Evolutionary conservation across 169 alveolate genomes (phyloP), one percentile per base, ranked within the genome.

Genomic region (Plasmodium cynomolgi): DNA sequence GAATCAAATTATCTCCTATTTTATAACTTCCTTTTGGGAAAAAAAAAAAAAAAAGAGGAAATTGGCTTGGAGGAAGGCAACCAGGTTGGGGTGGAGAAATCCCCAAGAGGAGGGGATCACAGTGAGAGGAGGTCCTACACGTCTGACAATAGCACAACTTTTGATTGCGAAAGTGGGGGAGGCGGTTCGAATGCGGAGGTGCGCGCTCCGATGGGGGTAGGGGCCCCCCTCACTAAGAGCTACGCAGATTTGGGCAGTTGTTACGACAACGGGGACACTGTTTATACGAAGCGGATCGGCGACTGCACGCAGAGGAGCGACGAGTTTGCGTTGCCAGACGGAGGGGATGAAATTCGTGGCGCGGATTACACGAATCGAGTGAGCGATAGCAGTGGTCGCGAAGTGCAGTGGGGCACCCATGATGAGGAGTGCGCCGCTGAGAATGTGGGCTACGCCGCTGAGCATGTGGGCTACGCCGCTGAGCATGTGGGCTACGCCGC

Each of bases 21-120:
- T 88, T 88, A 88, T 39, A 54, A 68, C 31, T 58, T 88, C 4
- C 26, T 80, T 62, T 88, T 71, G 34, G 94, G 94, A 56, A 88
- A 56, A 75, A 54, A 79, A 20, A 47, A 74, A 81, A 33, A 50
- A 41, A 72, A 81, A 41, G 56, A 20, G 4, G 37, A 41, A 41
- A 81, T 26, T 4, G 54, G 1, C 37, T 8, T 17, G 0, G 15
- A 68, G 77, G 37, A 68, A 23, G 31, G 77, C 0, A 68, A 23
- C 17, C 41, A 68, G 5, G 4, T 5, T 9, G 31, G n/a, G 1
- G 31, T 29, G n/a, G 37, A 68, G 31, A 29, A 29, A 29, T 29
- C 41, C 37, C 77, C 17, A 68, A 62, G 34, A 8, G 31, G 34
- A 8, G 31, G n/a, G 15, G 41, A 29, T 68, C 15, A 68, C 77